Base-by-base conservation (phyloP, 345 rosid genomes). In the Melaleuca alternifolia region DNA sequence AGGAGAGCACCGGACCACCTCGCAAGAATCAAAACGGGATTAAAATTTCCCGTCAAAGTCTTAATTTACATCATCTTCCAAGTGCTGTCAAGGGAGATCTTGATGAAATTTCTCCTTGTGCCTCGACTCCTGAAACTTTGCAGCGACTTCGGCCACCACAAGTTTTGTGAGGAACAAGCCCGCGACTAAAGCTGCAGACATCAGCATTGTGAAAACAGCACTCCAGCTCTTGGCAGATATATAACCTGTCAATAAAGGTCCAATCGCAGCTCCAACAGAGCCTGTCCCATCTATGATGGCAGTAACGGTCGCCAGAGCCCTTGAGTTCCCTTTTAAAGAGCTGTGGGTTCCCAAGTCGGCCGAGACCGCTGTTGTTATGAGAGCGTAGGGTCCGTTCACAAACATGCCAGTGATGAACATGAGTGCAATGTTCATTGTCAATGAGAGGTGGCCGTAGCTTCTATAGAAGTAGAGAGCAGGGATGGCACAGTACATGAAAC, bases 261-360 rank as follows among this genome's bases (percentile, higher is more conserved):
- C 99, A 50, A 97, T 89, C 46, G 99, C 99, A 6, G 99, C 99
- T 65, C 99, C 99, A 6, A 97, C 93, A 1, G 99, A 97, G 84
- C 99, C 99, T 2, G 99, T 97, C 84, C 99, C 99, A 53, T 97
- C 99, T 65, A 97, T 96, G 30, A 97, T 97, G 30, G 99, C 99
- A 5, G 99, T 95, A n/a, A 97, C 99, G 0, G 99, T 97, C 2
- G 99, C 99, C 89, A 97, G 77, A 46, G 99, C 99, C 87, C 96
- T 88, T 3, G 98, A 95, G 92, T 94, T 96, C 71, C 99, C 99
- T 84, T 90, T 92, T 84, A 97, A 85, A 11, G 99, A 96, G 85
- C 96, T 94, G 87, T 96, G 99, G n/a, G 99, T 97, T 84, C 99
- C 99, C 46, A 97, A 87, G 84, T 97, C 99, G 2, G 99, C 95